Evolutionary conservation across 441 rosid genomes (phyloP), one percentile per base, ranked within the genome.

Genomic region (Corymbia calophylla): DNA sequence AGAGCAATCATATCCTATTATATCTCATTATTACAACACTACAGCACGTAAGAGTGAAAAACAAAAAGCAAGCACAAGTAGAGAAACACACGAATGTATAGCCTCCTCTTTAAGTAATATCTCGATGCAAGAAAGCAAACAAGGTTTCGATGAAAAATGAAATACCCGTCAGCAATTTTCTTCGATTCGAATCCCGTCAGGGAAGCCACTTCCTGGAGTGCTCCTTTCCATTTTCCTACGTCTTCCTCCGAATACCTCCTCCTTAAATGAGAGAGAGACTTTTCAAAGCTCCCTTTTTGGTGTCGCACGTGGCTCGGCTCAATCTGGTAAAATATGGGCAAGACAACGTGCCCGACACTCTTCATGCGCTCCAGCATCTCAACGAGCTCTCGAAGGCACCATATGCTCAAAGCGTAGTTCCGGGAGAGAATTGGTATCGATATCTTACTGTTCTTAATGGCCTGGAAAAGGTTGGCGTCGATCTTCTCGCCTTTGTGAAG

Each of bases 201-300:
- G 8, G 80, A 70, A 70, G 80, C 80, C 14, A 32, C 80, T 32
- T 70, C 80, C 35, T 9, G 11, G 2, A 70, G 27, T 18, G 80
- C 80, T 70, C 0, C 4, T 70, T 70, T 32, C 81, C 81, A 70
- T 35, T 19, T 35, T 2, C 0, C 81, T 18, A 35, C 81, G 3
- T 70, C 81, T 35, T 70, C 64, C n/a, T 58, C 27, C 7, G 0
- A 0, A 35, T 70, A 10, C 4, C 35, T 70, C 27, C 3, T 3
- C 18, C 48, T 35, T 19, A 70, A 32, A 18, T 0, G 0, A 7
- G 27, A 18, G 48, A 70, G 35, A 0, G 25, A 0, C 47, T 18
- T 4, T 70, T 47, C 81, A 70, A 70, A 70, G 27, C 48, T 35
- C 47, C 81, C 48, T 5, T 0, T 3, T 9, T 70, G 81, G 15